Conservation (phyloP, 2,329 filamentous ascomycete genomes). For the Botryotinia narcissicola region DNA sequence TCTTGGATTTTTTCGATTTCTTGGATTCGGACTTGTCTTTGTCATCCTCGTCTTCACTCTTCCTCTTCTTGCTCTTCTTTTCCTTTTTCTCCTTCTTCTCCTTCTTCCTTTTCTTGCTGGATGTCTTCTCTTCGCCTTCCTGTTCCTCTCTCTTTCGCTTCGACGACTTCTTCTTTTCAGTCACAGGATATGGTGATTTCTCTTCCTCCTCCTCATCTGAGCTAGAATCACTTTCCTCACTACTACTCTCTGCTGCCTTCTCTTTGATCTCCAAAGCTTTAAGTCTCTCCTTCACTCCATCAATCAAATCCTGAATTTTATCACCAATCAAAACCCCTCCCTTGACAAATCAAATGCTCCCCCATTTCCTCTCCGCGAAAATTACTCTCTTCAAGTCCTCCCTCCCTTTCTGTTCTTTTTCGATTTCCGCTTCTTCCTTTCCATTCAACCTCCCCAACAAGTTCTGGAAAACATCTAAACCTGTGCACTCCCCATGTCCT, state of each 20-base stretch:
- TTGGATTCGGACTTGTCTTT: slow-evolving; percentile 25
- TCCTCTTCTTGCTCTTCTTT: slow-evolving; percentile 40
- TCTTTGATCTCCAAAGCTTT: slow-evolving; percentile 32
- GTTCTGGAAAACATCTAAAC: slow-evolving; percentile 81
- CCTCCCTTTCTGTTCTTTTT: slow-evolving; percentile 65
- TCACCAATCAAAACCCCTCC: slow-evolving; percentile 70
- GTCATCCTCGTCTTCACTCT: slow-evolving; percentile 44
- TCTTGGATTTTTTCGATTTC: slow-evolving; percentile 40
- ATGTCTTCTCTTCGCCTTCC: slow-evolving; percentile 40
- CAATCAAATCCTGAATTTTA: slow-evolving; percentile 49
- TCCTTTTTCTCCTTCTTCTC: slow-evolving; percentile 19
- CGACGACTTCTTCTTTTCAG: slow-evolving; percentile 36
- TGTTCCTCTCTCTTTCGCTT: slow-evolving; percentile 46
- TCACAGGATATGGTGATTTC: slow-evolving; percentile 12
- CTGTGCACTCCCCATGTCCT: slow-evolving; percentile 70
- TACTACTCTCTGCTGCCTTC: slow-evolving; percentile 19
- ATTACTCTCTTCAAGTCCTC: slow-evolving; percentile 69
- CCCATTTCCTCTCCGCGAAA: slow-evolving; percentile 74
- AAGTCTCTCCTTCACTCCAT: slow-evolving; percentile 39
- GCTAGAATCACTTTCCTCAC: slow-evolving; percentile 5
- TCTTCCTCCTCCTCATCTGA: slow-evolving; percentile 21
- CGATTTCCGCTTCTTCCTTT: slow-evolving; percentile 70
- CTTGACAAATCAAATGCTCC: slow-evolving; percentile 78
- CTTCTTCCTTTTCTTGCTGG: slow-evolving; percentile 26
- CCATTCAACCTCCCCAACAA: slow-evolving; percentile 87